Evolutionary conservation across 2,329 filamentous ascomycete genomes (phyloP), one percentile per base, ranked within the genome.

Genomic region (Fusarium tricinctum): DNA sequence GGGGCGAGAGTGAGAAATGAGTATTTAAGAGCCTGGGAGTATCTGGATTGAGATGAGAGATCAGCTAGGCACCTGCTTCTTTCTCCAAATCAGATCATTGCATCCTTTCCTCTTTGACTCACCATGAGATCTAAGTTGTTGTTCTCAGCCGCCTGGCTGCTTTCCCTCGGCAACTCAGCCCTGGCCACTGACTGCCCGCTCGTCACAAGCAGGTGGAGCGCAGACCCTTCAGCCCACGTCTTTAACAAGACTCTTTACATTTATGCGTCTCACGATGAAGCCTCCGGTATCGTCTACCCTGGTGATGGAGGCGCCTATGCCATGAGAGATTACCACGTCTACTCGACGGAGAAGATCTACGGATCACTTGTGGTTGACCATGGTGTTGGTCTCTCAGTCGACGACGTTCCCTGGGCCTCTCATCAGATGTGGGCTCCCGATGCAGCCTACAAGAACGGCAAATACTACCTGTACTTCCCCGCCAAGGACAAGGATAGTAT

Each of bases 391-490:
- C 51, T 64, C 1, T 44, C 59, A 13, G 32, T 64, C 2, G 59
- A 64, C 0, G 51, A 64, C 6, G 44, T 64, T 3, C 33, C 61
- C 0, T 64, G 61, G 61, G 61, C 61, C 0, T 58, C 61, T 28
- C 22, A 48, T 8, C 61, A 64, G 8, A 45, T 64, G 32, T 64
- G 61, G 61, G 61, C 61, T 6, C 61, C 61, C 38, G 61, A 64
- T 6, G 61, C 61, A 2, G 61, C 61, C 5, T 7, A 46, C 23
- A 64, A 64, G 45, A 58, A 64, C 17, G 59, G 61, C 26, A 64
- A 64, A 64, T 64, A 64, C 10, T 64, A 64, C 9, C 52, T 64
- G 2, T 64, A 64, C 61, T 64, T 64, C 17, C 61, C 61, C 4
- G 61, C 61, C 26, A 63, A 64, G 15, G 61, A 64, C 4, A 50